Conservation (phyloP, 495 filamentous ascomycete genomes). For the Penicillium ucsense region DNA sequence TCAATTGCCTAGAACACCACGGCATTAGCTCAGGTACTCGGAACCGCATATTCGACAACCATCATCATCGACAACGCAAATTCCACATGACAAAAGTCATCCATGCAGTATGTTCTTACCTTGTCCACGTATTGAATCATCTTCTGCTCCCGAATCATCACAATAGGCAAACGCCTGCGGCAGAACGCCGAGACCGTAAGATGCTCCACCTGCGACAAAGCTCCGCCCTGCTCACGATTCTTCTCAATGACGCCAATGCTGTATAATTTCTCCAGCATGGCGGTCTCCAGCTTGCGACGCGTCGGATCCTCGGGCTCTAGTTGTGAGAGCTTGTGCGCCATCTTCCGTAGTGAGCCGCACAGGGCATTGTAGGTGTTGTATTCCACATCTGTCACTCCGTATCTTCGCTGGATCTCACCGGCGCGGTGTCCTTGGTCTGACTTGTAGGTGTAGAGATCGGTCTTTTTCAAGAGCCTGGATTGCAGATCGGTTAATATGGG, state of each 20-base stretch:
- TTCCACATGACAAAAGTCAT: too few relatives aligned
- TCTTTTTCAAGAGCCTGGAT: slow-evolving; percentile 67
- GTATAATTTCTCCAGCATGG: slow-evolving; percentile 80
- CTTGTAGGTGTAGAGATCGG: slow-evolving; percentile 91
- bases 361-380: slow-evolving; percentile 83
- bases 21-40: not conserved
- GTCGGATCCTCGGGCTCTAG: slow-evolving; percentile 70
- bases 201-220: slow-evolving; percentile 72
- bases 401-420: slow-evolving; percentile 68
- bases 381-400: slow-evolving; percentile 68
- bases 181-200: slow-evolving; percentile 81
- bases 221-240: slow-evolving; percentile 44
- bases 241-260: slow-evolving; percentile 79
- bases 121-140: slow-evolving; percentile 55
- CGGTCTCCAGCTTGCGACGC: slow-evolving; percentile 67
- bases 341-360: slow-evolving; percentile 72
- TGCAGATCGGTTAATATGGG: slow-evolving; percentile 3
- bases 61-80: too few relatives aligned
- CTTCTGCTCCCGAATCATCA: slow-evolving; percentile 85
- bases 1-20: slow-evolving; percentile 46
- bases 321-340: slow-evolving; percentile 75
- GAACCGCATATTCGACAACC: not conserved
- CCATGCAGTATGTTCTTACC: not conserved
- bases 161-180: slow-evolving; percentile 66
- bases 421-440: slow-evolving; percentile 78